Base-by-base conservation (phyloP, 108 stramenopile genomes). In the Poteriospumella lacustris region DNA sequence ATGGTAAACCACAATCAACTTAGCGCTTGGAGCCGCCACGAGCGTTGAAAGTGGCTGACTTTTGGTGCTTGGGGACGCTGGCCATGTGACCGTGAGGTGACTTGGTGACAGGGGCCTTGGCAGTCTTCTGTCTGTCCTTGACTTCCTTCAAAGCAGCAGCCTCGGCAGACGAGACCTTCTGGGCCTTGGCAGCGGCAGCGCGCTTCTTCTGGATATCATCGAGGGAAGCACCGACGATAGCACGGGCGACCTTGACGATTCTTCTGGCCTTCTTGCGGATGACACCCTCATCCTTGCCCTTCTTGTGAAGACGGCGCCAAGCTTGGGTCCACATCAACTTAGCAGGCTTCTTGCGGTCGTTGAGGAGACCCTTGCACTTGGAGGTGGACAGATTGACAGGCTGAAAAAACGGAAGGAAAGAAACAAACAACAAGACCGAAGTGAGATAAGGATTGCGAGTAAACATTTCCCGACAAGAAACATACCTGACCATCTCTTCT, bases 271-370 rank as follows among this genome's bases (percentile, higher is more conserved):
- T 73, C 41, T 73, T 73, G 5, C 26, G 28, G 60, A 33, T 42
- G 41, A 33, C 33, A 38, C 70, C 70, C 42, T 73, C 70, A 29
- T 73, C 70, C 70, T 73, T 73, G 36, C 70, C 70, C 94, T 99
- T 99, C 91, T 99, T 99, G 95, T 99, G 94, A 68, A 96, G 91
- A 76, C 95, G 92, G 78, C 99, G 91, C 99, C 99, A 99, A 1
- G 91, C 92, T 79, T 95, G 95, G 47, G 99, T 99, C 99, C 99
- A 99, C 56, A 93, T 94, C 64, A 99, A 92, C 87, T 98, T 98
- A 60, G 97, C 95, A 33, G 99, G 94, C 92, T 98, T 98, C 89
- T 98, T 99, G 73, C 95, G 85, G 85, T 97, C 96, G 64, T 92
- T 81, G 69, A 94, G 94, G 58, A 99, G 87, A 72, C 89, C 87